Conservation (phyloP, 768 basidiomycete species). For the Hydnum rufescens region DNA sequence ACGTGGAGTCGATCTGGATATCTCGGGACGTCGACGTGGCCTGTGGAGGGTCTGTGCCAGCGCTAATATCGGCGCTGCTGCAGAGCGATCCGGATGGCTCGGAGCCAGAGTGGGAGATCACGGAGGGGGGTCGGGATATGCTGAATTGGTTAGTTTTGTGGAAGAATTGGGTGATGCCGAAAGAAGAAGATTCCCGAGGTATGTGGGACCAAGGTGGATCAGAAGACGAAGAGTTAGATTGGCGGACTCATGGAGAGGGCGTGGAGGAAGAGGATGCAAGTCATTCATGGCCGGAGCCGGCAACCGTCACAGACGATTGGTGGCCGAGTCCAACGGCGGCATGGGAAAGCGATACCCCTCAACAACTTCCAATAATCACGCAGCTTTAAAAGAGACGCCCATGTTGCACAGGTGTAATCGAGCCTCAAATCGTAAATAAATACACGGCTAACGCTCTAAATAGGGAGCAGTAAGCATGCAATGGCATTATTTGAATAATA, state of each 20-base stretch:
- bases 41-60: conserved; percentile 20
- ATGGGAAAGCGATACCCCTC: too few species aligned
- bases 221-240: neutral
- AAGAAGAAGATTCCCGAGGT: neutral
- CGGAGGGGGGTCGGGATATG: neutral
- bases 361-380: too few species aligned
- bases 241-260: neutral
- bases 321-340: too few species aligned
- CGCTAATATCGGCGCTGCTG: conserved; percentile 28
- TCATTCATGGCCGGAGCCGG: neutral
- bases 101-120: neutral
- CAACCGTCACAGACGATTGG: too few species aligned
- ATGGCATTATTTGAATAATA: too few species aligned
- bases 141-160: neutral
- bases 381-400: too few species aligned
- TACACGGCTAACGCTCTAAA: too few species aligned
- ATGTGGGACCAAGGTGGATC: neutral
- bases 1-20: conserved; percentile 16
- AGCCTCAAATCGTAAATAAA: too few species aligned
- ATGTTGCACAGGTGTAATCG: too few species aligned
- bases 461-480: too few species aligned
- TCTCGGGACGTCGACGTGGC: conserved; percentile 20
- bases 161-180: neutral
- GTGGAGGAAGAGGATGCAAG: neutral
- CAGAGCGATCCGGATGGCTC: neutral